These are phyloP conservation scores for Pterocarpus santalinus DNA, from an alignment of 306 rosid species.

Conservation along the genomic window DNA sequence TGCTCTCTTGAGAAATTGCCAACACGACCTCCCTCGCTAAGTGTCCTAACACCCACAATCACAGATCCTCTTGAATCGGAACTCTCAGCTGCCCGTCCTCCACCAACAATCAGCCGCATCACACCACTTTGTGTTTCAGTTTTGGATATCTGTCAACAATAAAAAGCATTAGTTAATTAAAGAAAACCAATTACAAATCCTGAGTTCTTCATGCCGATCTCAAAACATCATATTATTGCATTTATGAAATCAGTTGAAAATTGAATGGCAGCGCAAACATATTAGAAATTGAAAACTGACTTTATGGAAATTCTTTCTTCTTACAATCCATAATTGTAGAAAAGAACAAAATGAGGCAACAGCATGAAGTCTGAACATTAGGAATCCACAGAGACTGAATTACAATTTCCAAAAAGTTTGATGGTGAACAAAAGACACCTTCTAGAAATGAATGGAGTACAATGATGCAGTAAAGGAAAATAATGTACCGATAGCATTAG, in stretches of 20 bases:
- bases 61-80: slow-evolving; percentile 88
- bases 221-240: slow-evolving; percentile 28
- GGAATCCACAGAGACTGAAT: slow-evolving; percentile 20
- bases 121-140: slow-evolving; percentile 94
- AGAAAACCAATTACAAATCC: slow-evolving; percentile 9
- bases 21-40: slow-evolving; percentile 99
- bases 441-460: slow-evolving; percentile 26
- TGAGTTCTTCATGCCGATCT: slow-evolving; percentile 20
- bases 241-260: slow-evolving; percentile 29
- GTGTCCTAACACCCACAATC: slow-evolving; percentile 98
- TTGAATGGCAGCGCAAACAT: slow-evolving; percentile 18
- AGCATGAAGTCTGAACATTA: background rate
- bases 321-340: slow-evolving; percentile 1
- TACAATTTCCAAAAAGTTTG: background rate
- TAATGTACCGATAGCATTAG: slow-evolving; percentile 26
- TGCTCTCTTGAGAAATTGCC: slow-evolving; percentile 98
- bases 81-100: slow-evolving; percentile 96
- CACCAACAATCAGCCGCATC: slow-evolving; percentile 98
- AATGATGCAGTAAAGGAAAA: slow-evolving; percentile 32
- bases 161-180: slow-evolving; percentile 24
- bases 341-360: slow-evolving; percentile 31
- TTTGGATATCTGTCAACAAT: slow-evolving; percentile 75
- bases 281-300: slow-evolving; percentile 5
- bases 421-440: slow-evolving; percentile 21
- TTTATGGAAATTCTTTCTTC: slow-evolving; percentile 10